Evolutionary conservation across 805 yeast genomes (phyloP).

Genomic region (Yarrowia bubula): DNA sequence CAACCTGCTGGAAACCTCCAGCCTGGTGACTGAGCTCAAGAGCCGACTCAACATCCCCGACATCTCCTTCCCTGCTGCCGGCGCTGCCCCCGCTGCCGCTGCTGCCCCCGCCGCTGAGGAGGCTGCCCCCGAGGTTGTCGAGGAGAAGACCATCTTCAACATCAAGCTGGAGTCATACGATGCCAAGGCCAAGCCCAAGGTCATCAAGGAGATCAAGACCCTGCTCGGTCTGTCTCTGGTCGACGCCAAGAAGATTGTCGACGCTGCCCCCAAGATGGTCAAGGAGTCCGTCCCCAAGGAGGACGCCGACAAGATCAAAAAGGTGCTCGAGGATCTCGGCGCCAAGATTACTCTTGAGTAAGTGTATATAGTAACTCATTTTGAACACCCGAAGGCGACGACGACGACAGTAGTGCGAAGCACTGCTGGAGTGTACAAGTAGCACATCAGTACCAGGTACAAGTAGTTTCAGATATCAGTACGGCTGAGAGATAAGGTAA

Average conservation of each 20-base stretch:
- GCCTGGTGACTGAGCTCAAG: conserved; percentile 67
- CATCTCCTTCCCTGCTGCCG: conserved; percentile 77
- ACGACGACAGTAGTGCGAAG: background rate
- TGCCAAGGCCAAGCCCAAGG: conserved; percentile 92
- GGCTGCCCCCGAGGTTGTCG: conserved; percentile 75
- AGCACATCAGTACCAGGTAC: background rate
- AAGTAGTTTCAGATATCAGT: background rate
- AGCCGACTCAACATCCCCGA: conserved; percentile 89
- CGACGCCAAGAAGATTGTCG: conserved; percentile 97
- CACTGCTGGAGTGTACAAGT: background rate
- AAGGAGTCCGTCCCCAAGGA: conserved; percentile 96
- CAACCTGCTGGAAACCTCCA: conserved; percentile 91
- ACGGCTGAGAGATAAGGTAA: no score
- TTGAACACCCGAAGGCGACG: background rate
- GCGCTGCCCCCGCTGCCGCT: conserved; percentile 55
- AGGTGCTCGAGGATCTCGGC: conserved; percentile 89
- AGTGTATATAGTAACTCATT: conserved; percentile 30
- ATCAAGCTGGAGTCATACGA: conserved; percentile 92
- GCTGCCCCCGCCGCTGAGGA: conserved; percentile 70
- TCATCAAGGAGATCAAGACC: conserved; percentile 94
- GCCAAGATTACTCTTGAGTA: conserved; percentile 90
- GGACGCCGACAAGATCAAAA: conserved; percentile 95
- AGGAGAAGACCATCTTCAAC: conserved; percentile 90
- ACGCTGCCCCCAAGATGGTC: conserved; percentile 92
- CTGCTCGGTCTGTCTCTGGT: conserved; percentile 89